Conservation (phyloP, 2,329 filamentous ascomycete genomes). For the Fusarium brevicatenulatum region DNA sequence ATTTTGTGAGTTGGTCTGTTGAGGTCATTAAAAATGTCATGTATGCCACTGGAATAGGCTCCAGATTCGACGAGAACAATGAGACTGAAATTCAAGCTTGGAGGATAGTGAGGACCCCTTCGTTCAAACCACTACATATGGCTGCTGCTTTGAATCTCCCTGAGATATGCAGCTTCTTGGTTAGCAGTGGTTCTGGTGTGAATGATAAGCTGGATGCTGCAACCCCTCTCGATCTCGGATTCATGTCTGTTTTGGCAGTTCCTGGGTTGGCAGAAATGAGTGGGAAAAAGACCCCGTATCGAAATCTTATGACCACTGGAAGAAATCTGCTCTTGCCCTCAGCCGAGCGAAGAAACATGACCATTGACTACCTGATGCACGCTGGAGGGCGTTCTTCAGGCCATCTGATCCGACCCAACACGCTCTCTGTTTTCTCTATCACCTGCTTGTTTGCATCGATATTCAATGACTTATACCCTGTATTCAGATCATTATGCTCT, state of each 20-base stretch:
- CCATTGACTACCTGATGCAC: background rate
- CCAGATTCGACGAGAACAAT: no score
- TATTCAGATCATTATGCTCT: fast-evolving
- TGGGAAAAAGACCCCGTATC: fast-evolving
- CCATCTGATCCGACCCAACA: background rate
- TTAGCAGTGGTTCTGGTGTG: background rate
- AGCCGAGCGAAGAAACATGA: background rate
- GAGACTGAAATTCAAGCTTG: background rate
- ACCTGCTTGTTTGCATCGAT: background rate
- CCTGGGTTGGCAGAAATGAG: background rate
- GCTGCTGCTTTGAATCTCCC: conserved; percentile 13
- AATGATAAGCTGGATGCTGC: background rate
- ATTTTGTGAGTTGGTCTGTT: conserved; percentile 7
- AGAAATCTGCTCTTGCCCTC: background rate
- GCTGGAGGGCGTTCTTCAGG: background rate
- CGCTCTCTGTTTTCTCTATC: background rate
- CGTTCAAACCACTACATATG: conserved; percentile 9
- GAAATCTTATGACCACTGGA: fast-evolving
- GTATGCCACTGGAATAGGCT: background rate
- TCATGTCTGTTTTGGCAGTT: background rate
- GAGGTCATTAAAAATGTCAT: background rate
- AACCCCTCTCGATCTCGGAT: background rate
- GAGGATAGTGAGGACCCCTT: background rate
- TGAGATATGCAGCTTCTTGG: conserved; percentile 11
- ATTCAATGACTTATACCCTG: background rate